Evolutionary conservation across 176 grass and related monocot genomes (phyloP).

Genomic region (Thalia dealbata): DNA sequence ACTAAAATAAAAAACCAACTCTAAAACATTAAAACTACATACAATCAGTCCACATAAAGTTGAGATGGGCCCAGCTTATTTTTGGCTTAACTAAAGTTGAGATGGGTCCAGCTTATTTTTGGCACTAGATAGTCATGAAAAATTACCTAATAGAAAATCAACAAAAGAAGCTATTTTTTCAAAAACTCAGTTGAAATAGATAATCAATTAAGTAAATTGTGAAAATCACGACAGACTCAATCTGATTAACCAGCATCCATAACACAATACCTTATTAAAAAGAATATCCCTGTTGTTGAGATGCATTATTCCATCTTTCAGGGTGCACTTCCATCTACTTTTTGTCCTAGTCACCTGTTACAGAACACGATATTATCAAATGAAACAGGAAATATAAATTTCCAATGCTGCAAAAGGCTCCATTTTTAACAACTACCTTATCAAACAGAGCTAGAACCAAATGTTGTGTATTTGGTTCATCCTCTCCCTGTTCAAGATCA

Average conservation of each 20-base stretch:
- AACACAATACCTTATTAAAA: constrained; percentile 56
- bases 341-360: constrained; percentile 67
- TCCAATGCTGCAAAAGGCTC: constrained; percentile 1
- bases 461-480: constrained; percentile 65
- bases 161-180: too few relatives aligned
- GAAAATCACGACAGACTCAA: neutral
- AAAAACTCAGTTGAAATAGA: too few relatives aligned
- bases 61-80: too few relatives aligned
- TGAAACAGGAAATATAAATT: neutral
- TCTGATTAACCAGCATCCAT: neutral
- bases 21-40: too few relatives aligned
- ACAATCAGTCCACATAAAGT: too few relatives aligned
- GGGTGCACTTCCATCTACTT: constrained; percentile 72
- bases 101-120: too few relatives aligned
- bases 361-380: constrained; percentile 9
- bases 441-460: constrained; percentile 72
- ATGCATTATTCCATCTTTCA: constrained; percentile 85
- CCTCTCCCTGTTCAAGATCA: constrained; percentile 50
- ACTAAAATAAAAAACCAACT: neutral
- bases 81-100: too few relatives aligned
- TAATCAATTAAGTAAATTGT: too few relatives aligned
- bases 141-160: too few relatives aligned
- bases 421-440: constrained; percentile 36
- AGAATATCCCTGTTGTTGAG: constrained; percentile 59
- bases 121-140: too few relatives aligned